Conservation (phyloP, 225 moss, liverwort and hornwort species). For the Ulota crispa region DNA sequence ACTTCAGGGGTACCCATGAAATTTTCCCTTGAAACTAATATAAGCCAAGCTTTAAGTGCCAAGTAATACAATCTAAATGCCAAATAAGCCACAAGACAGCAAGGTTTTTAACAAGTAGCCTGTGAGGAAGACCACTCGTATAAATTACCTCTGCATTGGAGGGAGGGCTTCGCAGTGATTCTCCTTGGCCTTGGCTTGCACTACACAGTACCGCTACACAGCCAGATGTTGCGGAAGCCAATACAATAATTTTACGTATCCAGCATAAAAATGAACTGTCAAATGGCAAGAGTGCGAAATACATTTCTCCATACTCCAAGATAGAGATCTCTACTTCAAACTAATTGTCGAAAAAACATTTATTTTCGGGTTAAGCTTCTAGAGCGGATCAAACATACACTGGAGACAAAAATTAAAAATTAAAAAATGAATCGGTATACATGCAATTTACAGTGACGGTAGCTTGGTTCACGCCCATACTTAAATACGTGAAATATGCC, state of each 20-base stretch:
- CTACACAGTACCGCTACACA: too few species aligned
- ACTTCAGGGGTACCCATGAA: too few species aligned
- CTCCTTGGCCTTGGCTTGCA: too few species aligned
- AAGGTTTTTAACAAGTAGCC: too few species aligned
- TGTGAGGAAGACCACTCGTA: too few species aligned
- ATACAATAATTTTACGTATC: background rate
- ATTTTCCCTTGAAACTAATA: too few species aligned
- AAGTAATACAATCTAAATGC: background rate
- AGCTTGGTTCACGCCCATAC: background rate
- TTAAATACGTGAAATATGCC: background rate
- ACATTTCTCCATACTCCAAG: too few species aligned
- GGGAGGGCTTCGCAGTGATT: too few species aligned
- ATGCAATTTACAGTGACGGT: background rate
- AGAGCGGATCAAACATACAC: background rate
- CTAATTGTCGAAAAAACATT: background rate
- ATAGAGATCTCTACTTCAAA: background rate
- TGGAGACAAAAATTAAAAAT: background rate
- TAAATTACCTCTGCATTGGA: too few species aligned
- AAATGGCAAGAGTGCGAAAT: background rate
- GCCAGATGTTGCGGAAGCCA: background rate
- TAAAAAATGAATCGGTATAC: background rate
- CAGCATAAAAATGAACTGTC: background rate
- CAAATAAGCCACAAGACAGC: too few species aligned
- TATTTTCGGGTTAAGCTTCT: background rate
- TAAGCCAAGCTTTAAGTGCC: background rate